These are phyloP conservation scores for Claviceps pazoutovae DNA, from an alignment of 2,329 filamentous ascomycete species.

Conservation along the genomic window DNA sequence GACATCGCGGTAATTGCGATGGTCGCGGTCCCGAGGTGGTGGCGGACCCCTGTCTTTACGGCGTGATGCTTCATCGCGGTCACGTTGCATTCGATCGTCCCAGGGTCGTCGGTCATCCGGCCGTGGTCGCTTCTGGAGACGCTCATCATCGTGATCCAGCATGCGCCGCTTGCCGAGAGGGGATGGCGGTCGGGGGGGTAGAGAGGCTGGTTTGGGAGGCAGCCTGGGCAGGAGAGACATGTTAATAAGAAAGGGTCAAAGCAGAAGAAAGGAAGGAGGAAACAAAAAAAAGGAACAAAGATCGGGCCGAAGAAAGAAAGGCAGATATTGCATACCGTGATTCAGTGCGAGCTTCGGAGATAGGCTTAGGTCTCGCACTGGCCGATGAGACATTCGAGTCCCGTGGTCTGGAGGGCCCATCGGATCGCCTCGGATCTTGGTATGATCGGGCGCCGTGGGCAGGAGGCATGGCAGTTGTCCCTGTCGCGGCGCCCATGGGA, in stretches of 20 bases:
- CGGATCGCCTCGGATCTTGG: constrained; percentile 6
- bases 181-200: constrained; percentile 24
- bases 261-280: background rate
- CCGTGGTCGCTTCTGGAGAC: constrained; percentile 32
- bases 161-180: constrained; percentile 34
- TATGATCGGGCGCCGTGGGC: constrained; percentile 1
- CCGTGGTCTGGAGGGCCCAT: constrained; percentile 6
- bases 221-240: constrained; percentile 12
- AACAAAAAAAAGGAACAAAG: background rate
- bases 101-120: constrained; percentile 21
- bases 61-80: constrained; percentile 20
- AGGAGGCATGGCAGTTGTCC: constrained; percentile 6
- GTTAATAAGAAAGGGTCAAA: too few species aligned
- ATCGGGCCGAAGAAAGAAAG: background rate
- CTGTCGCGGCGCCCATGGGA: background rate
- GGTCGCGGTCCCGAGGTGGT: constrained; percentile 2
- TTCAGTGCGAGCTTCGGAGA: constrained; percentile 3
- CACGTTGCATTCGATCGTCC: constrained; percentile 19
- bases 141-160: constrained; percentile 30
- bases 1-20: constrained; percentile 5
- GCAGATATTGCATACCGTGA: constrained; percentile 3
- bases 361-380: constrained; percentile 4
- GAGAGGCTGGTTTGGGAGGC: constrained; percentile 22
- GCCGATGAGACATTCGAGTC: constrained; percentile 1
- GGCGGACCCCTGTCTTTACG: constrained; percentile 14